Evolutionary conservation across 2,329 filamentous ascomycete species (phyloP), one percentile per base, ranked within the genome.

Genomic region (Clarireedia sp.): DNA sequence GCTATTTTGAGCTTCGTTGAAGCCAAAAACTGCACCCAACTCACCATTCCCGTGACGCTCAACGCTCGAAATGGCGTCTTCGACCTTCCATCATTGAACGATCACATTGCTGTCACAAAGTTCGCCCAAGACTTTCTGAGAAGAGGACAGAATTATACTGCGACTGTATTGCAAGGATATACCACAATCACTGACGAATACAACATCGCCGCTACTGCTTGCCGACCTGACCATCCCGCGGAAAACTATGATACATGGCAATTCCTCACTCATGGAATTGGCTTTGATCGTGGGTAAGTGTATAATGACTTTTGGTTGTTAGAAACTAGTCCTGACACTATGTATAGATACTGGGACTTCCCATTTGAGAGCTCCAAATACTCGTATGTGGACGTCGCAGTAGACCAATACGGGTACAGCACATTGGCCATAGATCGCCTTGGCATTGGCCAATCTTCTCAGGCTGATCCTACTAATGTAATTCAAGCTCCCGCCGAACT

Each of bases 251-350:
- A 16, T 21, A 17, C 53, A 8, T 50, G 40, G 53, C 53, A 55
- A 37, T 45, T 50, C 5, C 46, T 55, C n/a, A 55, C 53, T 23
- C 53, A 51, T 51, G 53, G 47, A 19, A 33, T 55, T 29, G 53
- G 53, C 6, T 55, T 24, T 19, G 53, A 55, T 38, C 29, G 40
- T 23, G 6, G 40, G 53, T 55, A 21, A 37, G 53, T 33, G 44
- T 14, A 43, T 21, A 10, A 9, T 21, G 21, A 16, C 21, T 29
- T 48, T 9, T 29, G 6, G 1, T 7, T 26, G 12, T 12, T 17
- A 19, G 21, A 10, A 2, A 37, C 16, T 5, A 16, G 9, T 29
- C 45, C 43, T 46, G 16, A 46, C 19, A 10, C 16, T 16, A 26
- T 43, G 38, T n/a, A 29, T 29, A 51, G 53, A 26, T 55, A 55